Conservation (phyloP, 805 yeast species). For the Spathaspora gorwiae region DNA sequence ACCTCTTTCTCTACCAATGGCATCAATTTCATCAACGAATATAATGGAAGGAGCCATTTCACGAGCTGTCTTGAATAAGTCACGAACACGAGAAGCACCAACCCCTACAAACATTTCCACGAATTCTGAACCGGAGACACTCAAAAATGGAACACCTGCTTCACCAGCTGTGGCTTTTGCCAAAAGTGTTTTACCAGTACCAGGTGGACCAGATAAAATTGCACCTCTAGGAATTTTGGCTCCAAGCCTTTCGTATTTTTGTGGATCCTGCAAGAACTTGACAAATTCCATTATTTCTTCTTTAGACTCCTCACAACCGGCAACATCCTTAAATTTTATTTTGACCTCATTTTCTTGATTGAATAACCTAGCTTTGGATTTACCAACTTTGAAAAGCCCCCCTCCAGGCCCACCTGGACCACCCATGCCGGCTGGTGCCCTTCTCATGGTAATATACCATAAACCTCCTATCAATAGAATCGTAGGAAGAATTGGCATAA, state of each 20-base stretch:
- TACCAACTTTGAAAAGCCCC: constrained; percentile 73
- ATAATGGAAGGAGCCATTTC: constrained; percentile 87
- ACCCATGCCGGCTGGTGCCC: constrained; percentile 47
- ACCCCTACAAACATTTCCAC: constrained; percentile 98
- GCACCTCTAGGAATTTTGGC: constrained; percentile 97
- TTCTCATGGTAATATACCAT: constrained; percentile 55
- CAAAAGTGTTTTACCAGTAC: constrained; percentile 90
- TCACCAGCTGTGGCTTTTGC: constrained; percentile 98
- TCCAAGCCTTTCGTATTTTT: constrained; percentile 79
- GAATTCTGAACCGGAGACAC: constrained; percentile 91
- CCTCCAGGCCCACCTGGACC: constrained; percentile 41
- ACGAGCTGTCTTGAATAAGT: constrained; percentile 83
- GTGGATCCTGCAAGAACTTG: constrained; percentile 78
- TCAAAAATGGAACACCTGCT: constrained; percentile 88
- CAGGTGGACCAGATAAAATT: constrained; percentile 90
- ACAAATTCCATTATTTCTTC: constrained; percentile 96
- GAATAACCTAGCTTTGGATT: constrained; percentile 73
- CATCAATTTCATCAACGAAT: constrained; percentile 93
- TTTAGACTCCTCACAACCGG: constrained; percentile 92
- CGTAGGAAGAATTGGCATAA: constrained; percentile 77
- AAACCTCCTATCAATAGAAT: constrained; percentile 75
- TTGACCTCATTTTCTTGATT: constrained; percentile 81
- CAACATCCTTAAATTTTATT: constrained; percentile 82
- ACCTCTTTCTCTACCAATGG: constrained; percentile 82
- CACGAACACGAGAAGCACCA: constrained; percentile 93